Evolutionary conservation across 305 asterid species (phyloP), one percentile per base, ranked within the genome.

Genomic region (Nicotiana rustica): DNA sequence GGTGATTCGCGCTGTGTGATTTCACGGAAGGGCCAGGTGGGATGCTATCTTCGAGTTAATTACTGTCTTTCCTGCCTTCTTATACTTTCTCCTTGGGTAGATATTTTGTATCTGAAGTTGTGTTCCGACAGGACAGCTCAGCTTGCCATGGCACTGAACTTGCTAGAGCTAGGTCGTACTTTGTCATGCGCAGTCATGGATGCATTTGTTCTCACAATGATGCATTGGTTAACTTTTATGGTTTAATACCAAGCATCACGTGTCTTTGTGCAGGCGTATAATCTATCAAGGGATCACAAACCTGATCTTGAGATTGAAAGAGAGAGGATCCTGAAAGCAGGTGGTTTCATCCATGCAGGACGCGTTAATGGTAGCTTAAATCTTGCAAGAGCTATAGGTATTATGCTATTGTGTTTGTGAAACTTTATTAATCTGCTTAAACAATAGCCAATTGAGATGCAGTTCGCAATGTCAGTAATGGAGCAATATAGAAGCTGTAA

Each of bases 1-100:
- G 99, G 99, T 33, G 99, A 96, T 88, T 96, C 99, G 49, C 99
- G 99, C 82, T 94, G 98, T 85, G 97, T 96, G 67, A 92, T 96
- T 84, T 96, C 99, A 85, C 88, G 99, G 84, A 96, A 96, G 85
- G 98, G 99, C 78, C 97, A 94, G 99, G 99, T 96, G 87, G 55
- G 67, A 76, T 76, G 66, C 80, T 76, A 76, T 29, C n/a, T 41
- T 76, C 5, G n/a, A 17, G 80, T 76, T 31, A 76, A 55, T 29
- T 55, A 56, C 67, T 55, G 31, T 56, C 66, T 76, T 55, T 76
- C n/a, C 67, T 56, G 12, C 31, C n/a, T 47, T 55, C 31, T 55
- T 76, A 15, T 55, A 76, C 47, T 52, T 59, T 76, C 66, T 52
- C 49, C 49, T 29, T 76, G 25, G 59, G 65, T 76, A 12, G 80